Evolutionary conservation across 768 basidiomycete species (phyloP).

Genomic region (Amanita brunnescens): DNA sequence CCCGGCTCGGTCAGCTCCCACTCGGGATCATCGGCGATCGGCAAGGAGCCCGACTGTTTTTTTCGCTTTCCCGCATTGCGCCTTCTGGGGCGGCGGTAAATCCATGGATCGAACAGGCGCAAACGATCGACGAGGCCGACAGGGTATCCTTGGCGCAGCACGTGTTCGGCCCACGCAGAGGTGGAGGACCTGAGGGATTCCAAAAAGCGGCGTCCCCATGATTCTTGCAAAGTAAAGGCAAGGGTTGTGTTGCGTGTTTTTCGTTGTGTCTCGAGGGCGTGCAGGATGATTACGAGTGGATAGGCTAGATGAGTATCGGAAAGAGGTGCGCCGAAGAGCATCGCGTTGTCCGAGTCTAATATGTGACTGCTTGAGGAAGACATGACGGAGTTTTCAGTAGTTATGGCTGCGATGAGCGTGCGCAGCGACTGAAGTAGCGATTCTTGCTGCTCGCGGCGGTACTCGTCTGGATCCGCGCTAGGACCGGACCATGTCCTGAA

Average conservation of each 20-base stretch:
- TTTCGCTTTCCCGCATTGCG: background rate
- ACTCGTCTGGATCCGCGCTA: too few species aligned
- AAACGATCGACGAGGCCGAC: conserved; percentile 17
- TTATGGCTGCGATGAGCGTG: background rate
- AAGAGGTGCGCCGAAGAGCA: background rate
- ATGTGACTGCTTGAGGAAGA: background rate
- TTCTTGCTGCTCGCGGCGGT: too few species aligned
- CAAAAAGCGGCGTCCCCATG: conserved; percentile 6
- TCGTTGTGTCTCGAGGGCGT: background rate
- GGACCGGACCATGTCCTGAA: too few species aligned
- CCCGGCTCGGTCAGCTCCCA: conserved; percentile 22
- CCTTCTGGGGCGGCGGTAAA: conserved; percentile 5
- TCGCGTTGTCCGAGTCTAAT: background rate
- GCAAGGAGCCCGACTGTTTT: conserved; percentile 1
- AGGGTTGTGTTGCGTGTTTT: background rate
- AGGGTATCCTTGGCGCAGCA: conserved; percentile 25
- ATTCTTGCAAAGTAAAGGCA: background rate
- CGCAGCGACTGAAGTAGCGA: background rate
- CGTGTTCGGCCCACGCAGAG: conserved; percentile 24
- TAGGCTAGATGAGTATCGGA: background rate
- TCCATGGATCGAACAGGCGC: conserved; percentile 15
- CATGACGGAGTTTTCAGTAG: background rate
- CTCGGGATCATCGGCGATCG: conserved; percentile 9
- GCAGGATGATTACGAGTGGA: background rate
- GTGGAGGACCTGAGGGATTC: conserved; percentile 20